Conservation (phyloP, 2,329 filamentous ascomycete genomes). For the Biscogniauxia sp. region DNA sequence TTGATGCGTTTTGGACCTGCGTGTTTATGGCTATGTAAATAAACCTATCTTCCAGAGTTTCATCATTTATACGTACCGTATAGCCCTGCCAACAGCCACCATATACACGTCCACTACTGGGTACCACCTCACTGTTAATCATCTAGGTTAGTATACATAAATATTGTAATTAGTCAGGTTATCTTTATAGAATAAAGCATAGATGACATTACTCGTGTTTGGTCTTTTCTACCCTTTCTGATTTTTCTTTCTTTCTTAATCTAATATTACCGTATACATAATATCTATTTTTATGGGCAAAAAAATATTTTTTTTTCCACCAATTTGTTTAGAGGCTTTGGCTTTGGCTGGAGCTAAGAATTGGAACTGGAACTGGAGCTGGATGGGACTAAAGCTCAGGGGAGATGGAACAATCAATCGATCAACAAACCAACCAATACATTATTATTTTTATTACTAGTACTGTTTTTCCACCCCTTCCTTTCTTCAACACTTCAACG, state of each 20-base stretch:
- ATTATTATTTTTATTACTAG: conserved; percentile 6
- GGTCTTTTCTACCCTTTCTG: no score
- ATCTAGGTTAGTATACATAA: no score
- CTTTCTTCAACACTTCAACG: not conserved
- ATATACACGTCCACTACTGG: no score
- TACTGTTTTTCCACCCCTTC: conserved; percentile 3
- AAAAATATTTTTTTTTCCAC: not conserved
- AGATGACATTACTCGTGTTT: no score
- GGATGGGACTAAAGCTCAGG: not conserved
- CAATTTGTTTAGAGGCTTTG: not conserved
- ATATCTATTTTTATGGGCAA: not conserved
- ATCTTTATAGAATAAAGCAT: no score
- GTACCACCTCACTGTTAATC: no score
- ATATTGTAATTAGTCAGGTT: no score
- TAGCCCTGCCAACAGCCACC: no score
- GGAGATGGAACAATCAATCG: not conserved
- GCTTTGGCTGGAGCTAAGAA: not conserved
- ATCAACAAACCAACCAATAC: conserved; percentile 1
- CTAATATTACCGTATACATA: not conserved
- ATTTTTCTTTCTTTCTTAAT: not conserved
- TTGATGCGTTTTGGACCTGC: no score
- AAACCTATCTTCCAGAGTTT: no score
- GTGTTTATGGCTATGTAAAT: no score
- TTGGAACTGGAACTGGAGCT: not conserved
- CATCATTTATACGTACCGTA: no score